Percentiles rank a stretch among this genome's conserved stretches.
Conservation (phyloP, 1,139 yeast species). For the Yamadazyma friedrichii region DNA sequence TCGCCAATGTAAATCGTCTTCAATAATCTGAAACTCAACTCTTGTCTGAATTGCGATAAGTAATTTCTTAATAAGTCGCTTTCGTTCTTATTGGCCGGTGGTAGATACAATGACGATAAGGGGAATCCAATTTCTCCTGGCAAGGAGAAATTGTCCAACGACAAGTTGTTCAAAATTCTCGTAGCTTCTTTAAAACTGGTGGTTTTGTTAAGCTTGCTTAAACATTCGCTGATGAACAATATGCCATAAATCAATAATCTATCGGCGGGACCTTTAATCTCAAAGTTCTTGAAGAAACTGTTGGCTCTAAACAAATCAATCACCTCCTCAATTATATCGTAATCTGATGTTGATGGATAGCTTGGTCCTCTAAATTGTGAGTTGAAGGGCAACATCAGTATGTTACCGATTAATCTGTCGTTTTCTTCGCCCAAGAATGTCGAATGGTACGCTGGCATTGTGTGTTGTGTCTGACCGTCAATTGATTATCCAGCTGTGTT, state of each 20-base stretch:
- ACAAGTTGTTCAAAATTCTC: constrained; percentile 71
- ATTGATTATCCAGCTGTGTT: no score
- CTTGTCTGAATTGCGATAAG: constrained; percentile 92
- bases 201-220: constrained; percentile 54
- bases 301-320: constrained; percentile 92
- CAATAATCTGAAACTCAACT: constrained; percentile 77
- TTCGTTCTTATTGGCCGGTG: constrained; percentile 75
- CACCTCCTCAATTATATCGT: constrained; percentile 89
- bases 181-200: constrained; percentile 63
- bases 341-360: constrained; percentile 75
- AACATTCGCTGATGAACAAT: constrained; percentile 81
- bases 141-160: constrained; percentile 82
- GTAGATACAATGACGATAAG: constrained; percentile 73
- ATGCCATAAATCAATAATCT: constrained; percentile 96
- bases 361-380: constrained; percentile 91
- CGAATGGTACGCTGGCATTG: constrained; percentile 86
- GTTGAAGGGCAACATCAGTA: constrained; percentile 78
- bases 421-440: constrained; percentile 69
- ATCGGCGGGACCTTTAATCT: constrained; percentile 94
- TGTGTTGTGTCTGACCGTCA: no score
- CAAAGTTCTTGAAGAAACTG: constrained; percentile 94
- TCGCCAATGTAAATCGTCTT: constrained; percentile 67
- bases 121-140: constrained; percentile 98
- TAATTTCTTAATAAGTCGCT: constrained; percentile 78
- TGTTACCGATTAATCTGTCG: constrained; percentile 55